Evolutionary conservation across 1,139 yeast species (phyloP), one percentile per base, ranked within the genome.

Genomic region (Blastobotrys arbuscula): DNA sequence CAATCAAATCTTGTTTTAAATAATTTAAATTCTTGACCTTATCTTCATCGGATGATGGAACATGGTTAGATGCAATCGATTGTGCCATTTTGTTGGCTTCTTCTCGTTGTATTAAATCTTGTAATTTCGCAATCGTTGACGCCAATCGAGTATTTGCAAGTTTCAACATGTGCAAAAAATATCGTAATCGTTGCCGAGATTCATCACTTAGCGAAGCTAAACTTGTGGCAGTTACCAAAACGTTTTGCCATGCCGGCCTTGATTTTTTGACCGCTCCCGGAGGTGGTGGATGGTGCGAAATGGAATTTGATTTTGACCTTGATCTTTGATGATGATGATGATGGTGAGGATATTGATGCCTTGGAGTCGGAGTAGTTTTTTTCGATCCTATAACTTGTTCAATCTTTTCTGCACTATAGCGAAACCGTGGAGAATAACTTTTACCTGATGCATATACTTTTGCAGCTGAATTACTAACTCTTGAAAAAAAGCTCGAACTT

Each of bases 1-100:
- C 77, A 8, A 90, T 82, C 37, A 92, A 87, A 60, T 92, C 98
- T 53, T 81, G 78, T 58, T 86, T 85, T 41, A 92, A 68, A 31
- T 69, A 69, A 33, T 67, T 69, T 8, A 68, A 64, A n/a, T 70
- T 65, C 47, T 59, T 24, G 7, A 18, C 19, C 13, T 35, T 37
- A 10, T 43, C 36, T 18, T 43, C 23, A 13, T 33, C 39, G 34
- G 48, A 44, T 34, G 50, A 43, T 7, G 61, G 60, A 28, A 57
- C 59, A 36, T 56, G 58, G 37, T 56, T 57, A 10, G 63, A 56
- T 20, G 63, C 61, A 36, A 57, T 57, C 23, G 55, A 54, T 52
- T 56, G 60, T 21, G 61, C 64, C 53, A 57, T 55, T 19, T 51
- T 53, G 37, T 52, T 50, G 3, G 60, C 63, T 35, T 64, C 65